A percentile compares a stretch with the other conserved stretches of the same genome.
Evolutionary conservation across 192 early-diverging fungal species (phyloP).

Genomic region (Oehlia diaphana): DNA sequence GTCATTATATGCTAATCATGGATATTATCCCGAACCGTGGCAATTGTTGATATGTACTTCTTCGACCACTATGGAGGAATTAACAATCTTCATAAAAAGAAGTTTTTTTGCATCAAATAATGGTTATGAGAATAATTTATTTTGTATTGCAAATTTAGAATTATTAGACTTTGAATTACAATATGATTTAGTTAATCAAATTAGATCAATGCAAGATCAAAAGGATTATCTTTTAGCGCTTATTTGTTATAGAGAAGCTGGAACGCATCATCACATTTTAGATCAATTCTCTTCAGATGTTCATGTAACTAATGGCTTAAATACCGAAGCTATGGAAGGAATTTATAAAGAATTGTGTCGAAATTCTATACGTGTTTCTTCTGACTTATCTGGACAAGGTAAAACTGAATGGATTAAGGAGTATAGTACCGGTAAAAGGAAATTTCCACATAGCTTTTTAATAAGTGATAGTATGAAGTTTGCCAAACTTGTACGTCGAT

Average conservation of each 20-base stretch:
- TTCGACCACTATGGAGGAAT: conserved; percentile 28
- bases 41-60: conserved; percentile 25
- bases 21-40: conserved; percentile 25
- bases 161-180: conserved; percentile 27
- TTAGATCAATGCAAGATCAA: not conserved
- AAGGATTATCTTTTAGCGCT: conserved; percentile 11
- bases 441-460: conserved; percentile 10
- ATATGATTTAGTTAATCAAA: conserved; percentile 24
- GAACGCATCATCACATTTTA: conserved; percentile 27
- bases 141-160: conserved; percentile 30
- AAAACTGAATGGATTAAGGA: conserved; percentile 31
- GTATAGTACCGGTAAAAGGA: not conserved
- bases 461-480: conserved; percentile 21
- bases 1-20: conserved; percentile 30
- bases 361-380: conserved; percentile 21
- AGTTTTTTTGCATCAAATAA: conserved; percentile 27
- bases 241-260: conserved; percentile 21
- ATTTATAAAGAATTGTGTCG: conserved; percentile 23
- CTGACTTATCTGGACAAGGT: conserved; percentile 21
- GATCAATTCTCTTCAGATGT: conserved; percentile 28
- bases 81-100: conserved; percentile 22
- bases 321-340: not conserved
- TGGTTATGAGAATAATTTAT: conserved; percentile 19
- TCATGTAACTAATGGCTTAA: conserved; percentile 15
- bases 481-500: not conserved